These are phyloP conservation scores for Teunomyces lycoperdinae DNA, from an alignment of 805 yeast species.

Conservation along the genomic window DNA sequence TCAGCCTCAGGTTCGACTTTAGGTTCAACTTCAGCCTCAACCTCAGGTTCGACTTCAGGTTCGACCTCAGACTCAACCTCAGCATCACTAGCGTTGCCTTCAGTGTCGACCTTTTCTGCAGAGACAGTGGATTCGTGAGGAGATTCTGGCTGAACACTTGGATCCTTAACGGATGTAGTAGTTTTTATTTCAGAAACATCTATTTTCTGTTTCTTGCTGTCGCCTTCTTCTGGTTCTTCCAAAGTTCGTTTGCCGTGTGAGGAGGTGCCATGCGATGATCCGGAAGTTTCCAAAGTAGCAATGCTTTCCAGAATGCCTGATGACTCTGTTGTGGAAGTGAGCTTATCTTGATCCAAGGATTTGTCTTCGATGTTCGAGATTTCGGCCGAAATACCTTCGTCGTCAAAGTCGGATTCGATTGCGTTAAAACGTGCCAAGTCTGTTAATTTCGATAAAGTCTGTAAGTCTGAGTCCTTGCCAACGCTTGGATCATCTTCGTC, in stretches of 20 bases:
- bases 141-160: neutral
- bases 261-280: neutral
- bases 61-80: conserved; percentile 52
- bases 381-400: conserved; percentile 12
- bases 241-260: neutral
- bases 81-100: neutral
- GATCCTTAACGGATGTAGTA: neutral
- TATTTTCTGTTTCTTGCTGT: neutral
- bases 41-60: conserved; percentile 85
- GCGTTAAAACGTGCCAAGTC: conserved; percentile 40
- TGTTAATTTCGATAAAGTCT: conserved; percentile 39
- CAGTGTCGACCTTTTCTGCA: neutral
- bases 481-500: conserved; percentile 24
- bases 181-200: neutral
- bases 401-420: conserved; percentile 35
- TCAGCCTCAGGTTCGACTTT: conserved; percentile 13
- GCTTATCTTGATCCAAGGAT: conserved; percentile 1
- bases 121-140: neutral
- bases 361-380: neutral
- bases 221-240: neutral
- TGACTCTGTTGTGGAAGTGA: neutral
- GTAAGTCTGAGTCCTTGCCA: conserved; percentile 32
- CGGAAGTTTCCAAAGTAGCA: neutral
- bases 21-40: conserved; percentile 29
- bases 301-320: neutral